Percentiles rank a stretch among this genome's conserved stretches.
Conservation (phyloP, 768 basidiomycete genomes). For the Roridomyces roridus region DNA sequence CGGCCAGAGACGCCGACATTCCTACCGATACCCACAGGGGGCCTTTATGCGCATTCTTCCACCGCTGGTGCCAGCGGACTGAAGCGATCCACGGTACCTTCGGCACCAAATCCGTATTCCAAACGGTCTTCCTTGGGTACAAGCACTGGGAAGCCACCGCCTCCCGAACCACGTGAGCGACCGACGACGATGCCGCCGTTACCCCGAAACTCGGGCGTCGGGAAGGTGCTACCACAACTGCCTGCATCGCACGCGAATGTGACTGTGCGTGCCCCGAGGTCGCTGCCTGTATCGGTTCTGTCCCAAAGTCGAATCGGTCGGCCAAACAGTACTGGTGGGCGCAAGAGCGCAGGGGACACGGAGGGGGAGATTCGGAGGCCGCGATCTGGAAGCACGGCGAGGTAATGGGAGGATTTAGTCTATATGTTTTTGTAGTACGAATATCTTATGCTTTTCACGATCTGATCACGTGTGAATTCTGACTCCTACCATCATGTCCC, state of each 20-base stretch:
- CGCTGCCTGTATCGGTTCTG: constrained; percentile 42
- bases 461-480: neutral
- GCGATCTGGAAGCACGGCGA: constrained; percentile 31
- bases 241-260: constrained; percentile 51
- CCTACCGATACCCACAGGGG: constrained; percentile 68
- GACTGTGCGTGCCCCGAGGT: constrained; percentile 51
- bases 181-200: constrained; percentile 41
- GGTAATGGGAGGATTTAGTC: constrained; percentile 9
- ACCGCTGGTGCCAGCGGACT: constrained; percentile 47
- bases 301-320: constrained; percentile 49
- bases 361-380: constrained; percentile 35
- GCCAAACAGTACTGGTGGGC: constrained; percentile 42
- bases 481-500: neutral
- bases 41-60: constrained; percentile 50
- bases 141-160: constrained; percentile 38
- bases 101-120: constrained; percentile 40
- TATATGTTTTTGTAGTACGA: constrained; percentile 20
- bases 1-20: constrained; percentile 81
- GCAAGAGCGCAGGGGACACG: constrained; percentile 36
- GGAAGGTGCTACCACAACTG: constrained; percentile 48
- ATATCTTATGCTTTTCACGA: constrained; percentile 24
- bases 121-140: constrained; percentile 73
- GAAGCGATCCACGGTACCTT: constrained; percentile 67
- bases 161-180: constrained; percentile 38
- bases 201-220: constrained; percentile 34